phyloP scores from a whole-genome alignment of 108 stramenopile species.

The Skeletonema potamos region DNA sequence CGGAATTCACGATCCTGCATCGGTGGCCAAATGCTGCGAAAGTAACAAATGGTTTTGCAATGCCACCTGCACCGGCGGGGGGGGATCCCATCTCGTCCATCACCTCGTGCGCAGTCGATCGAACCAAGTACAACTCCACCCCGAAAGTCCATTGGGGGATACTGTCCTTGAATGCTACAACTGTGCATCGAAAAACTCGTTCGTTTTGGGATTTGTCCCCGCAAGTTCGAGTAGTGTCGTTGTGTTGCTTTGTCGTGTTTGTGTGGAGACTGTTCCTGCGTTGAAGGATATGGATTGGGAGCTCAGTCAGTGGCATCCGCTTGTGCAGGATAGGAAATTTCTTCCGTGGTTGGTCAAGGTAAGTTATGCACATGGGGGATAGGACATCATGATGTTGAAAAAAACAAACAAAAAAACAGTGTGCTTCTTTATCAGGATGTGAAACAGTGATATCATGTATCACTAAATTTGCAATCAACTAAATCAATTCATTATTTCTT shows the following conservation, averaged over 20 bases:
- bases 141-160: slow-evolving; percentile 92
- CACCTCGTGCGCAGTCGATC: slow-evolving; percentile 88
- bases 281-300: slow-evolving; percentile 99
- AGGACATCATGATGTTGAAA: not conserved
- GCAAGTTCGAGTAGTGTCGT: slow-evolving; percentile 86
- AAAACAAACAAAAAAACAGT: not conserved
- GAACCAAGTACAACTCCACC: slow-evolving; percentile 84
- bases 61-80: slow-evolving; percentile 70
- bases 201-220: slow-evolving; percentile 97
- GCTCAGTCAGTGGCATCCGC: slow-evolving; percentile 92
- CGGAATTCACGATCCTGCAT: slow-evolving; percentile 93
- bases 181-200: slow-evolving; percentile 94
- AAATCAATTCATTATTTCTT: not conserved
- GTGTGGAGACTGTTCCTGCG: slow-evolving; percentile 90
- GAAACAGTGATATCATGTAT: too few relatives aligned
- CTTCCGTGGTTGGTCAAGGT: slow-evolving; percentile 92
- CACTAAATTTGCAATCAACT: not conserved
- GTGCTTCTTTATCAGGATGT: not conserved
- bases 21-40: slow-evolving; percentile 94
- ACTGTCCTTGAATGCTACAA: slow-evolving; percentile 98
- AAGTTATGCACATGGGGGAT: too few relatives aligned
- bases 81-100: slow-evolving; percentile 92
- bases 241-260: slow-evolving; percentile 95
- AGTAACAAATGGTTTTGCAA: slow-evolving; percentile 99
- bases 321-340: slow-evolving; percentile 94